Percentiles rank a stretch among this genome's conserved stretches.
phyloP scores from a whole-genome alignment of 2,329 filamentous ascomycete species.

The Calonectria pauciramosa region DNA sequence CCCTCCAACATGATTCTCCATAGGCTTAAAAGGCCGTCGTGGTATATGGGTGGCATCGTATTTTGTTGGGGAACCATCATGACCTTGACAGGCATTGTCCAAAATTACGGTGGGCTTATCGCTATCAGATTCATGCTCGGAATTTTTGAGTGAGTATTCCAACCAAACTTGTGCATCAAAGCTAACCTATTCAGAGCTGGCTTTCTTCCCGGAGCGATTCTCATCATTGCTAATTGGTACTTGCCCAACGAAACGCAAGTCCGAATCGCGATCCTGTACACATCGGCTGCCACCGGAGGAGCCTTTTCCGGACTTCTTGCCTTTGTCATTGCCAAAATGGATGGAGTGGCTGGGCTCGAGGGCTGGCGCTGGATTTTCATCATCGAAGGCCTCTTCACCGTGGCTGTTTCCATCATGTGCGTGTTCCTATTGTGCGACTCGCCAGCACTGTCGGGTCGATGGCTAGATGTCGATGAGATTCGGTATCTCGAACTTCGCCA shows the following conservation, averaged over 20 bases:
- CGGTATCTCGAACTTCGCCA: constrained; percentile 56
- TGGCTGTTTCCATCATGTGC: constrained; percentile 54
- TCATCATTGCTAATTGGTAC: constrained; percentile 52
- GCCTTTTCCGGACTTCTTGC: constrained; percentile 63
- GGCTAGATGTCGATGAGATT: constrained; percentile 56
- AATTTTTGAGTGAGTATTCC: constrained; percentile 50
- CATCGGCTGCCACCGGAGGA: constrained; percentile 53
- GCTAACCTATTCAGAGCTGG: constrained; percentile 44
- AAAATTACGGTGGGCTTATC: constrained; percentile 57
- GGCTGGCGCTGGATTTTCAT: constrained; percentile 69
- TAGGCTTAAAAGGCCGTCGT: constrained; percentile 54
- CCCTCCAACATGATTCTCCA: constrained; percentile 55
- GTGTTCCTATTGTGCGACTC: constrained; percentile 63
- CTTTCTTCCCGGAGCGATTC: constrained; percentile 49
- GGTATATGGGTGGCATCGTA: constrained; percentile 55
- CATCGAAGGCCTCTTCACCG: constrained; percentile 62
- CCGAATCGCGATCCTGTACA: constrained; percentile 53
- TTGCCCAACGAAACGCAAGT: constrained; percentile 47
- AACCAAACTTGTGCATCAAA: accelerated
- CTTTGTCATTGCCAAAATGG: constrained; percentile 60
- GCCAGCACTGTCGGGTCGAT: constrained; percentile 50
- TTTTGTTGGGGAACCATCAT: constrained; percentile 54
- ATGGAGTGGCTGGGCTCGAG: constrained; percentile 56
- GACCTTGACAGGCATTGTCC: constrained; percentile 52
- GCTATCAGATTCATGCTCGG: constrained; percentile 57